A percentile compares a stretch with the other conserved stretches of the same genome.
phyloP scores from a whole-genome alignment of 2,329 filamentous ascomycete genomes.

The Aspergillus thermomutatus region DNA sequence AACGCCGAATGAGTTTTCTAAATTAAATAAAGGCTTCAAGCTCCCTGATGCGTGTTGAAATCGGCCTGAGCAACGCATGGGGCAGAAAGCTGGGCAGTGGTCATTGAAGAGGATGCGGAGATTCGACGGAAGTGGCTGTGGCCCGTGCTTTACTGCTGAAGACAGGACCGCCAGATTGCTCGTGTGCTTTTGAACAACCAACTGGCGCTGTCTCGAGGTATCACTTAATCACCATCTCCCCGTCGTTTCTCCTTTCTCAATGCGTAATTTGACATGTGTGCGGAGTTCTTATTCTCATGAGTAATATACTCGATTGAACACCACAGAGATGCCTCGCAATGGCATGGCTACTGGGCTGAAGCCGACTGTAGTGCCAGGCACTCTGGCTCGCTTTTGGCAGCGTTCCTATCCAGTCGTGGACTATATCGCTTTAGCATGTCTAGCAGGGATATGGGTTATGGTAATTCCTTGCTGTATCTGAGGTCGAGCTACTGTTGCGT shows the following conservation, averaged over 20 bases:
- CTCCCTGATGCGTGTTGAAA: background rate
- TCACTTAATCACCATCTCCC: background rate
- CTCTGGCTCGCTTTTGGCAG: slow-evolving; percentile 53
- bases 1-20: background rate
- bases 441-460: slow-evolving; percentile 61
- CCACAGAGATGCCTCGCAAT: slow-evolving; percentile 26
- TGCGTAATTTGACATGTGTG: slow-evolving; percentile 1
- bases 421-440: slow-evolving; percentile 71
- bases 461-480: slow-evolving; percentile 15
- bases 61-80: background rate
- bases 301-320: slow-evolving; percentile 4
- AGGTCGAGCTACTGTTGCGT: background rate
- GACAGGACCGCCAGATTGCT: background rate
- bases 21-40: background rate
- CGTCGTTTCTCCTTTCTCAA: background rate
- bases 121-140: slow-evolving; percentile 12
- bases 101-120: slow-evolving; percentile 10
- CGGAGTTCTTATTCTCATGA: slow-evolving; percentile 4
- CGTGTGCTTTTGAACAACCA: background rate
- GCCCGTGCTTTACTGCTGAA: slow-evolving; percentile 13
- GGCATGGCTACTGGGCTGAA: slow-evolving; percentile 23
- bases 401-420: slow-evolving; percentile 83
- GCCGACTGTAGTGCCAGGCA: slow-evolving; percentile 42
- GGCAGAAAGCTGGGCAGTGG: background rate
- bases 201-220: background rate